phyloP scores from a whole-genome alignment of 192 early-diverging fungal genomes.

The Coemansia sp. region DNA sequence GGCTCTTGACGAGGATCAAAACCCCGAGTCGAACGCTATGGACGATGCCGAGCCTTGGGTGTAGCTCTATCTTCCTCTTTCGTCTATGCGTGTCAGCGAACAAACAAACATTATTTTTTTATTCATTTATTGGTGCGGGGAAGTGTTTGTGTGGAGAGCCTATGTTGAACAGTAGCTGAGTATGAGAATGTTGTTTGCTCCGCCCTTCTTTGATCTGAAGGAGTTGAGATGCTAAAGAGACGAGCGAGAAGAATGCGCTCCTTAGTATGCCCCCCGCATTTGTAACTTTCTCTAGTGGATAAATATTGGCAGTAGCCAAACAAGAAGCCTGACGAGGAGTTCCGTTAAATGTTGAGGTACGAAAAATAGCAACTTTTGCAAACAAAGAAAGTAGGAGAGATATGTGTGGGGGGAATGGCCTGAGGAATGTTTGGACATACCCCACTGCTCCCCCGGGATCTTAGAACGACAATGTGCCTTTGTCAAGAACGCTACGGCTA shows the following conservation, averaged over 20 bases:
- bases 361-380: background rate
- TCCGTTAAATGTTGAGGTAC: background rate
- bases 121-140: background rate
- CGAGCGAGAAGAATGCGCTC: slow-evolving; percentile 1
- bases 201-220: background rate
- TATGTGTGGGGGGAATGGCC: background rate
- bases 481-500: background rate
- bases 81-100: background rate
- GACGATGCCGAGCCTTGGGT: slow-evolving; percentile 51
- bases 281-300: background rate
- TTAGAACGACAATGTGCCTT: background rate
- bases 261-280: background rate
- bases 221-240: background rate
- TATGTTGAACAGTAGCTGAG: background rate
- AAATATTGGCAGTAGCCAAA: background rate
- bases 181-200: background rate
- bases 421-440: slow-evolving; percentile 9
- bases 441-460: background rate
- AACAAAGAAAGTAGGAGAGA: background rate
- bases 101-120: background rate
- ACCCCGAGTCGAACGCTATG: slow-evolving; percentile 36
- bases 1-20: slow-evolving; percentile 57
- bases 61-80: slow-evolving; percentile 1
- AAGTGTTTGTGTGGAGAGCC: background rate
- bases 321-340: background rate